Evolutionary conservation across 140 eudicot species (phyloP), one percentile per base, ranked within the genome.

Genomic region (Bidens hawaiensis): DNA sequence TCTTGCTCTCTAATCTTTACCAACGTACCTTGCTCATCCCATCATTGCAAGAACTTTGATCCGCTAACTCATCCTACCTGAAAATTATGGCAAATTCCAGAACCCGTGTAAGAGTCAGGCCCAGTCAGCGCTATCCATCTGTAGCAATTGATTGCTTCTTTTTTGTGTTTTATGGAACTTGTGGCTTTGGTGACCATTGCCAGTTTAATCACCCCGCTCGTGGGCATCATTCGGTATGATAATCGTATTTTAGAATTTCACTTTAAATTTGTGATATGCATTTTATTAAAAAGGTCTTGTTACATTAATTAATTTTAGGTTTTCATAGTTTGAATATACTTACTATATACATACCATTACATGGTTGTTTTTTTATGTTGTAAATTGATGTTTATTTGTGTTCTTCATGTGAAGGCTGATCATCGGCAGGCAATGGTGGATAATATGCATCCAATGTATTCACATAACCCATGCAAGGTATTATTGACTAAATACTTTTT

Each of bases 401-500:
- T 22, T 6, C 38, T 3, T 17, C 15, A 8, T 48, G 22, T 58
- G 52, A 13, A 60, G 61, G 68, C 17, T 60, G 53, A 34, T 16
- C 3, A 34, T n/a, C n/a, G n/a, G 45, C n/a, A 12, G 3, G 45
- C 15, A 36, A 36, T 11, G 21, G 56, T 12, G 28, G 41, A 69
- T 46, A 27, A 26, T 57, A 33, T 11, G 15, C 18, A 4, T 0
- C 4, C 4, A 49, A 49, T 7, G 21, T 19, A 21, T 49, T 27
- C 16, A 9, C 55, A 6, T 26, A 38, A 2, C 22, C 64, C 76
- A 51, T 71, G 76, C 70, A 62, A 41, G 76, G 76, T 61, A 71
- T 16, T 3, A 26, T 13, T 1, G 41, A 17, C 24, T 40, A 4
- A 2, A 27, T 25, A 24, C 5, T n/a, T 21, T 14, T 60, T 22